Percentiles rank a stretch among this genome's conserved stretches.
Conservation (phyloP, 2,329 filamentous ascomycete species). For the Magnaporthales sp. region DNA sequence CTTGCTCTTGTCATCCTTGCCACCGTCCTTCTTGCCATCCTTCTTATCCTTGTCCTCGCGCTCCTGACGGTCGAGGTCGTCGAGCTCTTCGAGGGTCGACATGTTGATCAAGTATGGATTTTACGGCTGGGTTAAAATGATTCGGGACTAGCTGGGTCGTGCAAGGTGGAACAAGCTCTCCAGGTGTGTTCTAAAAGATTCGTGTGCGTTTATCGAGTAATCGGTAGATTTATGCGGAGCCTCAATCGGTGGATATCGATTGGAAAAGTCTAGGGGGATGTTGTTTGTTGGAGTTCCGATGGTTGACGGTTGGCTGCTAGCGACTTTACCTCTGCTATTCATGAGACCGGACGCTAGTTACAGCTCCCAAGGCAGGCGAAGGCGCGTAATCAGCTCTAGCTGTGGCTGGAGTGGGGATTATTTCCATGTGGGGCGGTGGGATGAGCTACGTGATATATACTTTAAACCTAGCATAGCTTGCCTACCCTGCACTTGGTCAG, state of each 20-base stretch:
- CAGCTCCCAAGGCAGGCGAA: neutral
- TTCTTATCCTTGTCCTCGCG: conserved; percentile 59
- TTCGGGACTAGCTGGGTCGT: neutral
- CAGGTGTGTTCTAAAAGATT: neutral
- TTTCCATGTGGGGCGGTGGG: neutral
- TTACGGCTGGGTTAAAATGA: neutral
- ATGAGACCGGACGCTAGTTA: neutral
- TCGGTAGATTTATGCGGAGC: neutral
- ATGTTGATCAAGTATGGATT: conserved; percentile 36
- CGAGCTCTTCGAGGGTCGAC: conserved; percentile 88
- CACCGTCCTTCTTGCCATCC: conserved; percentile 23
- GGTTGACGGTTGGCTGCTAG: neutral
- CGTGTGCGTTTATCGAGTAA: neutral
- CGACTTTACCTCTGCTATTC: neutral
- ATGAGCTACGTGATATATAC: neutral
- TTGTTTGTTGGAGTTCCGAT: neutral
- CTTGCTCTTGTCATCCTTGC: conserved; percentile 49
- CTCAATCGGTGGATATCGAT: neutral
- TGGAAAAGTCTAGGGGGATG: neutral
- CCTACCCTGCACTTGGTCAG: neutral
- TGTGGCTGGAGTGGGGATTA: neutral
- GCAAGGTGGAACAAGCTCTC: neutral
- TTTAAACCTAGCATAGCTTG: too few relatives aligned
- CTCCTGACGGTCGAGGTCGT: conserved; percentile 75
- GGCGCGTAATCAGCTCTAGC: conserved; percentile 1